Conservation (phyloP, 2,329 filamentous ascomycete species). For the Trichoderma arundinaceum region DNA sequence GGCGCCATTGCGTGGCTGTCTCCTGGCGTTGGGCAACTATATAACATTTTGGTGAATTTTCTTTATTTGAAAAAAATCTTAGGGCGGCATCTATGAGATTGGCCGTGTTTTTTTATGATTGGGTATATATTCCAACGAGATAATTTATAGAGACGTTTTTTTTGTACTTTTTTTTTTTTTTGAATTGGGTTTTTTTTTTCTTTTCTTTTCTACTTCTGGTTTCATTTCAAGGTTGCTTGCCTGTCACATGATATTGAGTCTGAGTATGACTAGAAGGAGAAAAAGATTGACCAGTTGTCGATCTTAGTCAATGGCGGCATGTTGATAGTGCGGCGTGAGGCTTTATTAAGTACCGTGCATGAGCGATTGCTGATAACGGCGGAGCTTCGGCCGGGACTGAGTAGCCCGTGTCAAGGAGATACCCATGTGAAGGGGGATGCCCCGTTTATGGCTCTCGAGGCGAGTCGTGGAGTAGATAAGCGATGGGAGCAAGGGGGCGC, state of each 20-base stretch:
- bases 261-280: not conserved
- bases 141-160: conserved; percentile 29
- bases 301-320: not conserved
- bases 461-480: conserved; percentile 14
- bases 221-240: not conserved
- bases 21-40: conserved; percentile 33
- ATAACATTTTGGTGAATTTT: conserved; percentile 20
- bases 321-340: not conserved
- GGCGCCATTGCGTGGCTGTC: conserved; percentile 31
- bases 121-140: conserved; percentile 32
- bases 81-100: conserved; percentile 15
- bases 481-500: not conserved
- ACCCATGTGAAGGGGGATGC: not conserved
- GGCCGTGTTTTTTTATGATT: conserved; percentile 30
- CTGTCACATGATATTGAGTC: not conserved
- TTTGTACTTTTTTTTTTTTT: not conserved
- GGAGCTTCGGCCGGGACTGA: not conserved
- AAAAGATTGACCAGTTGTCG: not conserved
- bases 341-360: not conserved
- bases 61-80: conserved; percentile 9
- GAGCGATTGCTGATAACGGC: conserved; percentile 3
- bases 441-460: conserved; percentile 4
- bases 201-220: not conserved
- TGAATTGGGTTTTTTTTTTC: not conserved
- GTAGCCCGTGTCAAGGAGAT: not conserved